Percentiles rank a stretch among this genome's conserved stretches.
Evolutionary conservation across 2,329 filamentous ascomycete species (phyloP).

Genomic region (Zarea fungicola): DNA sequence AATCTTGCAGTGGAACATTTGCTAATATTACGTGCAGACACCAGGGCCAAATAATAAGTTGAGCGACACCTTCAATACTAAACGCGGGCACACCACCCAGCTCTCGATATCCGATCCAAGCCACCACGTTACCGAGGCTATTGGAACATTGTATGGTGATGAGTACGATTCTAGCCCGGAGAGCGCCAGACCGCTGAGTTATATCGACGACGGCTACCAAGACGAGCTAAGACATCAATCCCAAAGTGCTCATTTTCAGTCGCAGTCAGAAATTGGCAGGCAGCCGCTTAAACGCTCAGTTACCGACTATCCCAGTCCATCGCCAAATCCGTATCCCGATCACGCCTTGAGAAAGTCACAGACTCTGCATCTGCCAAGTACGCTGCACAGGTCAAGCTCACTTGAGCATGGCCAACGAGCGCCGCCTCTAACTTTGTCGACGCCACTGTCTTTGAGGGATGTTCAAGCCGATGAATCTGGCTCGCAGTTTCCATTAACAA

Average conservation of each 20-base stretch:
- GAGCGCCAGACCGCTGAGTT: constrained; percentile 64
- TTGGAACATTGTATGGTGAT: constrained; percentile 84
- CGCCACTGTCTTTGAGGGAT: constrained; percentile 41
- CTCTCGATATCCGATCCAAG: constrained; percentile 76
- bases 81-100: constrained; percentile 53
- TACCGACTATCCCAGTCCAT: constrained; percentile 37
- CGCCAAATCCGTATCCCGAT: constrained; percentile 26
- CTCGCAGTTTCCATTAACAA: constrained; percentile 72
- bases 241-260: constrained; percentile 26
- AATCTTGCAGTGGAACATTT: background rate
- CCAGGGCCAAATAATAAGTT: constrained; percentile 51
- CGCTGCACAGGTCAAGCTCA: constrained; percentile 36
- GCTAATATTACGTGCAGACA: constrained; percentile 36
- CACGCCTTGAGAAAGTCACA: constrained; percentile 38
- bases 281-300: constrained; percentile 37
- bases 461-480: constrained; percentile 57
- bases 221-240: constrained; percentile 40
- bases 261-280: constrained; percentile 33
- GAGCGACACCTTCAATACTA: constrained; percentile 52
- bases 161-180: constrained; percentile 58
- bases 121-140: constrained; percentile 92
- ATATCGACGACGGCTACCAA: constrained; percentile 53
- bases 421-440: constrained; percentile 43
- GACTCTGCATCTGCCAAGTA: constrained; percentile 34
- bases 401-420: constrained; percentile 38